Conservation (phyloP, 129 eudicot genomes). For the Lactuca sativa region DNA sequence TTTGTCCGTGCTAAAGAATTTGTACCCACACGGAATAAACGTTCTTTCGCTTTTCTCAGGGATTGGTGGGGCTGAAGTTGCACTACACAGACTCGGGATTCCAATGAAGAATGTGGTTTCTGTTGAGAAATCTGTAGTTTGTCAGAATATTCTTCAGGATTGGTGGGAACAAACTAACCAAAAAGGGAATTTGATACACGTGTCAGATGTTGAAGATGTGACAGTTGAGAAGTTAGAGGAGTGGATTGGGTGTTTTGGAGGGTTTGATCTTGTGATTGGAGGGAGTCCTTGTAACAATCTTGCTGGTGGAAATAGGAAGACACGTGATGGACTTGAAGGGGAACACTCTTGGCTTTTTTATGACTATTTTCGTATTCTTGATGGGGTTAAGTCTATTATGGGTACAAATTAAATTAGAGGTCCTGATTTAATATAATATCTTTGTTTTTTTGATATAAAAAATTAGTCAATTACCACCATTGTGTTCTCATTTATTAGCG, state of each 20-base stretch:
- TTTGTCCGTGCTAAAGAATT: conserved; percentile 36
- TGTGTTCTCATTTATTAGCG: too few relatives aligned
- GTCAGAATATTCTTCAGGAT: conserved; percentile 9
- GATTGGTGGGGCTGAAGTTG: conserved; percentile 55
- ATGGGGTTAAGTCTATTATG: conserved; percentile 26
- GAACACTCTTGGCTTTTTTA: conserved; percentile 41
- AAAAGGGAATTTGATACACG: conserved; percentile 29
- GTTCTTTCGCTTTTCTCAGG: conserved; percentile 52
- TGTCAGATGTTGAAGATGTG: conserved; percentile 19
- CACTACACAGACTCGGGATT: conserved; percentile 43
- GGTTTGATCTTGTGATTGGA: conserved; percentile 51
- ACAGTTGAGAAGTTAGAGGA: not conserved
- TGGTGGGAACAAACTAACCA: conserved; percentile 49
- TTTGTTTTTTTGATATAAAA: too few relatives aligned
- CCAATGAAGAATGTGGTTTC: conserved; percentile 41
- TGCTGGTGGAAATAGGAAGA: conserved; percentile 39
- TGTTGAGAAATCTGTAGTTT: conserved; percentile 30
- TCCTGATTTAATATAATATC: too few relatives aligned
- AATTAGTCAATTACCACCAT: too few relatives aligned
- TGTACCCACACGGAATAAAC: conserved; percentile 39
- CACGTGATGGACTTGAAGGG: conserved; percentile 42
- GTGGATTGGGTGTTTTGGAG: conserved; percentile 26
- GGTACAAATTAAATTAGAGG: not conserved
- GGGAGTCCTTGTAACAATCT: conserved; percentile 53
- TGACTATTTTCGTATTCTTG: conserved; percentile 39